Evolutionary conservation across 106 monocot species (phyloP).

Genomic region (Allium cepa): DNA sequence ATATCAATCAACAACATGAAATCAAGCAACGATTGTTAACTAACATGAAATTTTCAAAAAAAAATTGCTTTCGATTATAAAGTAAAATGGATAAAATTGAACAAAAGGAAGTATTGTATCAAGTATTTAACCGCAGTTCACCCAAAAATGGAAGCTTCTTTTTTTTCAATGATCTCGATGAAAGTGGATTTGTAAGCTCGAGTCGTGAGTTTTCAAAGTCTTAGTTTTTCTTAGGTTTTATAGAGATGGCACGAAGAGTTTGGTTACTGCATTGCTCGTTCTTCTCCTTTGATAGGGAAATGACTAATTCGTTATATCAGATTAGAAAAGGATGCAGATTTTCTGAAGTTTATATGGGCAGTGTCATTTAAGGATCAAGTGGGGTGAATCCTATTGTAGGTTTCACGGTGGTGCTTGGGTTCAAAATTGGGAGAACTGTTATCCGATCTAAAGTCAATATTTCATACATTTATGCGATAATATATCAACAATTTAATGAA

Average conservation of each 20-base stretch:
- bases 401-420: conserved; percentile 83
- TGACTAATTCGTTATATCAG: conserved; percentile 27
- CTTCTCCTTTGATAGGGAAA: conserved; percentile 38
- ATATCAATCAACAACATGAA: too few species aligned
- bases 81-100: too few species aligned
- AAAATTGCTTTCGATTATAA: too few species aligned
- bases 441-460: conserved; percentile 76
- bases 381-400: conserved; percentile 21
- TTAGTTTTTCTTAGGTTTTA: conserved; percentile 34
- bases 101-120: too few species aligned
- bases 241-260: conserved; percentile 44
- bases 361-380: conserved; percentile 19
- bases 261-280: conserved; percentile 68
- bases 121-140: conserved; percentile 50
- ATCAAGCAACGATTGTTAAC: too few species aligned
- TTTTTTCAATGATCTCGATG: conserved; percentile 33
- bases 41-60: too few species aligned
- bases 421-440: conserved; percentile 50
- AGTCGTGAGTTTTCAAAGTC: conserved; percentile 18
- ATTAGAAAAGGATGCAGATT: conserved; percentile 44
- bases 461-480: not conserved
- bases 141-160: conserved; percentile 47
- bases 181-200: conserved; percentile 16
- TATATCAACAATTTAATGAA: too few species aligned
- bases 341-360: conserved; percentile 95